These are phyloP conservation scores for Citrus hindsii DNA, from an alignment of 345 rosid genomes.

Conservation along the genomic window DNA sequence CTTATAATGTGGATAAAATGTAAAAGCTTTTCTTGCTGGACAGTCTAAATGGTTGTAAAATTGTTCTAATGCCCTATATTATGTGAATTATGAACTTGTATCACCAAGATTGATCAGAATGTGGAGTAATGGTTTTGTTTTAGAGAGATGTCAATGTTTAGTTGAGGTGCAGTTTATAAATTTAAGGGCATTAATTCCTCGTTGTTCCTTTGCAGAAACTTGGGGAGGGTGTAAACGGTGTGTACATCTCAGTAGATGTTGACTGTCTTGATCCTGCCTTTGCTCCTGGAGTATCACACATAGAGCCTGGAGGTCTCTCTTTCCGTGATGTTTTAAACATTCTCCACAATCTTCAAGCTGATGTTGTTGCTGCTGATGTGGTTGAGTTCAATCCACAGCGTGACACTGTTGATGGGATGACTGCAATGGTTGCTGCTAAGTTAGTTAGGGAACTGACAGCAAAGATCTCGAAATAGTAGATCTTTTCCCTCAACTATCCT, in stretches of 20 bases:
- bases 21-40: neutral
- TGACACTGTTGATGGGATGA: conserved; percentile 98
- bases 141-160: neutral
- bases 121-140: neutral
- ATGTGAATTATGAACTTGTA: neutral
- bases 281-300: conserved; percentile 97
- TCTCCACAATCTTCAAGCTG: conserved; percentile 77
- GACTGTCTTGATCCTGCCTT: conserved; percentile 98
- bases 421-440: conserved; percentile 98
- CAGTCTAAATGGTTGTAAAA: neutral
- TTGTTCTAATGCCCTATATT: neutral
- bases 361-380: conserved; percentile 90
- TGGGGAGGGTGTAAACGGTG: conserved; percentile 95
- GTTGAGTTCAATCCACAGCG: conserved; percentile 98
- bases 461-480: conserved; percentile 70
- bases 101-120: neutral
- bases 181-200: neutral
- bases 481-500: neutral
- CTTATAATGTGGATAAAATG: neutral
- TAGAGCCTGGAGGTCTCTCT: conserved; percentile 96
- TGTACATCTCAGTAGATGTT: conserved; percentile 82
- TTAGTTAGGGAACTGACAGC: conserved; percentile 90
- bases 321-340: conserved; percentile 92
- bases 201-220: conserved; percentile 58
- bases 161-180: neutral